Percentiles rank a stretch among this genome's conserved stretches.
phyloP scores from a whole-genome alignment of 306 rosid genomes.

The Inga oerstediana region DNA sequence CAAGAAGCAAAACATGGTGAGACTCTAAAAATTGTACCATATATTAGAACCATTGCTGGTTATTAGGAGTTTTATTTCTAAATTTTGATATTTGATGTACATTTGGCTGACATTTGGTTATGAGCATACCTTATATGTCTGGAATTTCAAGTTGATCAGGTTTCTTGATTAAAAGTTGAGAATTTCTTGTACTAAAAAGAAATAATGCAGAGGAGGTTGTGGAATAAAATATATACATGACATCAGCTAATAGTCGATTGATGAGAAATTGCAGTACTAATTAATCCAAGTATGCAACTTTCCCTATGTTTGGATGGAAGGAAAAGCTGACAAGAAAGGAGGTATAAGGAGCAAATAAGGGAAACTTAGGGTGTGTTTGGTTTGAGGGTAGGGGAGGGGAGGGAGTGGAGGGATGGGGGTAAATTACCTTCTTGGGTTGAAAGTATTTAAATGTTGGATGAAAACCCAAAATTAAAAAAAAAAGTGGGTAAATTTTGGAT shows the following conservation, averaged over 20 bases:
- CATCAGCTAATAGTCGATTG: background rate
- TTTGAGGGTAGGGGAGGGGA: no score
- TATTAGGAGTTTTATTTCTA: background rate
- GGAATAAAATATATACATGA: background rate
- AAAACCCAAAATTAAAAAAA: no score
- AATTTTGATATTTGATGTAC: background rate
- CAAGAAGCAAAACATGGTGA: background rate
- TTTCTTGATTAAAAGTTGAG: background rate
- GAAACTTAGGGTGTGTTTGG: no score
- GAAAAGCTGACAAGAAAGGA: no score
- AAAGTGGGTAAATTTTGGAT: no score
- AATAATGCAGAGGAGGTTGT: background rate
- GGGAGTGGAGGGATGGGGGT: no score
- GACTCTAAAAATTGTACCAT: background rate
- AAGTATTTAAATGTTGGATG: no score
- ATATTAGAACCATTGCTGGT: background rate
- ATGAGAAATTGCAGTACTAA: background rate
- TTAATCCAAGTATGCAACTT: no score
- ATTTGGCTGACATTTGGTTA: background rate
- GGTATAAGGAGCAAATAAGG: no score
- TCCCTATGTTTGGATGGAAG: no score
- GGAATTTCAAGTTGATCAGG: background rate
- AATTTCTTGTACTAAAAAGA: background rate
- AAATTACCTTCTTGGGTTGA: no score
- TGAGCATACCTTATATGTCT: background rate